These are phyloP conservation scores for Deinandra increscens DNA, from an alignment of 129 eudicot species.

Conservation along the genomic window DNA sequence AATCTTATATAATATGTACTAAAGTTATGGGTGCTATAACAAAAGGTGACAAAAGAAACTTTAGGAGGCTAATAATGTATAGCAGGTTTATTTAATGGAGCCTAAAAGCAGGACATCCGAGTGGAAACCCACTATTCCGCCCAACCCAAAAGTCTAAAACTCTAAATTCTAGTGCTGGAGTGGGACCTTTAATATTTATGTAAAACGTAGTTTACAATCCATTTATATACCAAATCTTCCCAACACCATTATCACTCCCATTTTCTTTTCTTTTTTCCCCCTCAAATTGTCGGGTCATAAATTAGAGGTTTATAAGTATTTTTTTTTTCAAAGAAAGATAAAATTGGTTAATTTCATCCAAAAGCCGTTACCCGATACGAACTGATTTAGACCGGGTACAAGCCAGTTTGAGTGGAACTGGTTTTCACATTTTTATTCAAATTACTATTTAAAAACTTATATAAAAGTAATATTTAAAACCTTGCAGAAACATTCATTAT, in stretches of 20 bases:
- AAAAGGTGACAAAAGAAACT: conserved; percentile 28
- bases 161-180: too few species aligned
- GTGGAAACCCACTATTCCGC: background rate
- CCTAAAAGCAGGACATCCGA: conserved; percentile 18
- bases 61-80: conserved; percentile 22
- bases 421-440: too few species aligned
- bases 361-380: too few species aligned
- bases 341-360: too few species aligned
- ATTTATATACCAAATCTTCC: conserved; percentile 15
- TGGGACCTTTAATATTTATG: conserved; percentile 24
- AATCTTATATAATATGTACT: background rate
- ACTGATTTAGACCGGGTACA: too few species aligned
- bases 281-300: conserved; percentile 4
- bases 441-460: too few species aligned
- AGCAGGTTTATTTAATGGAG: conserved; percentile 15
- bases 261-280: background rate
- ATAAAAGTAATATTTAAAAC: too few species aligned
- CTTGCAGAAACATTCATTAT: too few species aligned
- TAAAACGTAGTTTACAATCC: conserved; percentile 29
- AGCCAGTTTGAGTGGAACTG: too few species aligned
- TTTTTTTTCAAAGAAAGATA: too few species aligned
- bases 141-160: conserved; percentile 19
- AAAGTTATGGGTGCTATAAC: background rate
- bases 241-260: conserved; percentile 31
- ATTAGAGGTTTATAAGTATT: too few species aligned